These are phyloP conservation scores for Stipa capillata DNA, from an alignment of 176 grass and related monocot species.

Conservation along the genomic window DNA sequence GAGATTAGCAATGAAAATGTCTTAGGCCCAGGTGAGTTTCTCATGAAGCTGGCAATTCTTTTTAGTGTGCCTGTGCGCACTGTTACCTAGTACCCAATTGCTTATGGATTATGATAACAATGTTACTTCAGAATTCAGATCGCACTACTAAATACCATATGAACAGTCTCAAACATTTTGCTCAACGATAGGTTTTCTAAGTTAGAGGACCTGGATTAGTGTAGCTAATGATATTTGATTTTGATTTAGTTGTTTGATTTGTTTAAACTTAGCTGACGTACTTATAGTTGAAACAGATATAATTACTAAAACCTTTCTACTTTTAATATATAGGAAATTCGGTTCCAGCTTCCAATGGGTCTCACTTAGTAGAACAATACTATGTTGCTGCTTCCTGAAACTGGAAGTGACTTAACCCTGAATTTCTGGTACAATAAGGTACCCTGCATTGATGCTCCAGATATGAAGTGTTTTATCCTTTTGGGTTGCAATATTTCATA, in stretches of 20 bases:
- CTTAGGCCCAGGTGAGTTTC: slow-evolving; percentile 60
- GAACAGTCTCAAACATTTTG: neutral
- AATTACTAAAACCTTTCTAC: neutral
- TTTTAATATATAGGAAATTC: neutral
- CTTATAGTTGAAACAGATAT: neutral
- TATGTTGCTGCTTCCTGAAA: neutral
- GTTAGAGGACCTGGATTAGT: neutral
- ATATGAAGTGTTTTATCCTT: neutral
- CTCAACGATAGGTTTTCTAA: neutral
- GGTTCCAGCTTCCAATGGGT: neutral
- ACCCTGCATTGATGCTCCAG: neutral
- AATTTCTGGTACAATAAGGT: neutral
- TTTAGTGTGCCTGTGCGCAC: neutral
- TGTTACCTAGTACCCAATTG: neutral
- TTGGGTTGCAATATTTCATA: neutral
- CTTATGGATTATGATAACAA: neutral
- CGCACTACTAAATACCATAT: neutral
- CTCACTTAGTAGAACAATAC: neutral
- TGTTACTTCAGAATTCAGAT: slow-evolving; percentile 4
- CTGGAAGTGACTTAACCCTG: neutral
- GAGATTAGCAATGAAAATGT: slow-evolving; percentile 74
- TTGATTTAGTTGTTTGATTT: neutral
- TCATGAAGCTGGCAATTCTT: neutral
- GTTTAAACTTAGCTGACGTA: neutral
- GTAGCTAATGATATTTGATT: neutral